Conservation (phyloP, 2,329 filamentous ascomycete species). For the Calonectria leucothoes region DNA sequence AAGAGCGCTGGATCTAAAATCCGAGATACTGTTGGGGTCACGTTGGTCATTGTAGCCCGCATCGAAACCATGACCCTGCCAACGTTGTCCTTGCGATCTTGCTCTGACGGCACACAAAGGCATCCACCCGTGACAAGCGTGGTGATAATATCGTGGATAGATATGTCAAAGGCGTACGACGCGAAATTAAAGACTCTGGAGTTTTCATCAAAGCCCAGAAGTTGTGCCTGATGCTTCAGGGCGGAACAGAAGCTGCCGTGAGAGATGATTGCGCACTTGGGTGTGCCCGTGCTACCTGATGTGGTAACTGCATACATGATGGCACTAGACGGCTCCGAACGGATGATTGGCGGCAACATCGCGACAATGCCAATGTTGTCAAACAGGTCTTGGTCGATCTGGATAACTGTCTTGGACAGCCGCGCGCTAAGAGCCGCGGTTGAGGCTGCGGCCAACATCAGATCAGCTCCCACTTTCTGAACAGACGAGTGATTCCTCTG, state of each 20-base stretch:
- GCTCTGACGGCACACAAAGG: constrained; percentile 19
- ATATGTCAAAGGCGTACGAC: not conserved
- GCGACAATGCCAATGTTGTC: not conserved
- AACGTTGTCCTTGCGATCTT: constrained; percentile 5
- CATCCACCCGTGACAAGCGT: constrained; percentile 55
- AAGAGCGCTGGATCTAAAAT: constrained; percentile 10
- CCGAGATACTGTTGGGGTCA: constrained; percentile 23
- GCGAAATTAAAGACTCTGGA: constrained; percentile 31
- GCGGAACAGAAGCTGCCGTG: not conserved
- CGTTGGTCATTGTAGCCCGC: not conserved
- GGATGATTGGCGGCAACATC: not conserved
- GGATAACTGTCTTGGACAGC: not conserved
- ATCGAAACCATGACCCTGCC: not conserved
- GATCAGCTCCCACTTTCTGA: not conserved
- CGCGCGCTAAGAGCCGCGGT: not conserved
- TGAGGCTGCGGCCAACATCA: not conserved
- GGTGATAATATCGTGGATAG: constrained; percentile 20
- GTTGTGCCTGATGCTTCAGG: constrained; percentile 29
- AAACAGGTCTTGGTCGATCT: not conserved
- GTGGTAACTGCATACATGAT: constrained; percentile 36
- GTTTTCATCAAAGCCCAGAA: not conserved
- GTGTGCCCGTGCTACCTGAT: constrained; percentile 39
- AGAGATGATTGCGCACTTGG: constrained; percentile 35
- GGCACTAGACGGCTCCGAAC: not conserved
- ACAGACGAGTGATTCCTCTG: constrained; percentile 19